Evolutionary conservation across 371 early-diverging fungal genomes (phyloP).

Genomic region (Rhizopus delemar): DNA sequence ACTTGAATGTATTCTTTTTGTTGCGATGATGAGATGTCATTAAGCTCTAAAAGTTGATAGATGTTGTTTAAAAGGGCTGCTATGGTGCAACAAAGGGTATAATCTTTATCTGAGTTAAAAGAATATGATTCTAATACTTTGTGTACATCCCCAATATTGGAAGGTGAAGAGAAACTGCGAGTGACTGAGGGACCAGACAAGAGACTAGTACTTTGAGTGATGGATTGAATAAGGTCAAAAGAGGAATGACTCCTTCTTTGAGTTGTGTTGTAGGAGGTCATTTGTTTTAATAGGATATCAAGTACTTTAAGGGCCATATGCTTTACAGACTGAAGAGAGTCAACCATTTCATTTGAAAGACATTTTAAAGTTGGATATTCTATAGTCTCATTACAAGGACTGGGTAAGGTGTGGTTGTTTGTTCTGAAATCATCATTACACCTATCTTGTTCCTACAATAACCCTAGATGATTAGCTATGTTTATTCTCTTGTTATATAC

Average conservation of each 20-base stretch:
- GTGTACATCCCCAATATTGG: conserved; percentile 35
- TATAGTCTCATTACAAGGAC: conserved; percentile 15
- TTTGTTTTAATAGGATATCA: conserved; percentile 35
- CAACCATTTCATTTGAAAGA: conserved; percentile 25
- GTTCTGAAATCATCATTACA: conserved; percentile 6
- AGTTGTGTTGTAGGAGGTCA: conserved; percentile 9
- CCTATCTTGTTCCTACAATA: background rate
- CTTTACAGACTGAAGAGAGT: conserved; percentile 42
- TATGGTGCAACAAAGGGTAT: conserved; percentile 46
- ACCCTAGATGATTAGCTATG: too few species aligned
- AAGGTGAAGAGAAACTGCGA: conserved; percentile 35
- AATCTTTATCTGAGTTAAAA: conserved; percentile 29
- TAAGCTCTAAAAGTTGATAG: conserved; percentile 41
- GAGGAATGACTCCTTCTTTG: conserved; percentile 5
- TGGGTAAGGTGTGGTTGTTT: conserved; percentile 5
- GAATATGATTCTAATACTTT: conserved; percentile 24
- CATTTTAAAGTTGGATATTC: background rate
- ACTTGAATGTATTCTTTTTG: background rate
- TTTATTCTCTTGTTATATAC: too few species aligned
- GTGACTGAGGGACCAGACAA: conserved; percentile 16
- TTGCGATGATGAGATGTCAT: background rate
- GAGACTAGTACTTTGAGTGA: conserved; percentile 29
- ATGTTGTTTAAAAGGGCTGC: conserved; percentile 44
- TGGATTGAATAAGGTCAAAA: conserved; percentile 28
- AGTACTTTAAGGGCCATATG: conserved; percentile 36